Base-by-base conservation (phyloP, 169 alveolate species). In the Eimeria necatrix region DNA sequence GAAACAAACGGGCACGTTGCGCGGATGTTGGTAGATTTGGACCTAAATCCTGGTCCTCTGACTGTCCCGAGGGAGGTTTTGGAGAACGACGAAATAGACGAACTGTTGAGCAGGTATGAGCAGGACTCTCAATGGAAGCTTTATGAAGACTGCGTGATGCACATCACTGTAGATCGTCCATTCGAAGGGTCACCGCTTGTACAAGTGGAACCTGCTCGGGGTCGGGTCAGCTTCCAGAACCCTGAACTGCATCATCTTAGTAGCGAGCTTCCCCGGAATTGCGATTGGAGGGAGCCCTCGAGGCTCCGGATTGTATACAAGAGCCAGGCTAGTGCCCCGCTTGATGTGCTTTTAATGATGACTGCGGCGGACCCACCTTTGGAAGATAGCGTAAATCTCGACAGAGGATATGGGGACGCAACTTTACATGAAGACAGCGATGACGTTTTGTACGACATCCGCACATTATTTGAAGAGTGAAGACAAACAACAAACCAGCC, bases 231-330 rank as follows among this genome's bases (percentile, higher is more conserved):
- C 22, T 84, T 84, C 49, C 49, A 26, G 24, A 84, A 84, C 78
- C 80, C 78, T 41, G 92, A 84, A 46, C 61, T 84, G 64, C 22
- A 18, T n/a, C 80, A 84, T 49, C 92, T 32, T 49, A 84, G 22
- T 48, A 26, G 73, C 24, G 46, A 10, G 64, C 80, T 84, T 22
- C 92, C 92, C 0, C 53, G 60, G 61, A 78, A 84, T 2, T 84
- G 92, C 20, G 92, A 84, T 24, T 84, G 92, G 92, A 84, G 78
- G 80, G 61, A 84, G 61, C 92, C 92, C 4, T 84, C 51, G 92
- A 41, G 3, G 22, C 78, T 84, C 41, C 92, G 92, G 26, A 46
- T 84, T 46, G 56, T 70, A 10, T 84, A 84, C 80, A 84, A 84
- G 92, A 84, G 92, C 41, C 16, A 9, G 4, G 46, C 41, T 7